Base-by-base conservation (phyloP, 176 grass and related monocot species). In the Oryza glumipatula region DNA sequence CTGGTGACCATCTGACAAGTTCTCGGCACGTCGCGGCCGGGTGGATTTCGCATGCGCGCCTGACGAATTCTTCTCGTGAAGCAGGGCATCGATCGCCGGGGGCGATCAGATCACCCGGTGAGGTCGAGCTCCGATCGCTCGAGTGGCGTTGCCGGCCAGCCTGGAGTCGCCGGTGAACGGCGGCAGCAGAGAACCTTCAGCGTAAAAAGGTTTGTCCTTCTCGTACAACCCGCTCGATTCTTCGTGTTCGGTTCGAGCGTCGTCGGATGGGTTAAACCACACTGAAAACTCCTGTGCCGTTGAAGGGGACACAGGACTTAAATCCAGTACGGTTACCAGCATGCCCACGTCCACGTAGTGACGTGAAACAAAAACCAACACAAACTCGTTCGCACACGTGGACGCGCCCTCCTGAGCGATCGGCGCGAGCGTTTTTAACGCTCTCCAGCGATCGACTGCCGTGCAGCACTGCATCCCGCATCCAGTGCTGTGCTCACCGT, bases 401-500 rank as follows among this genome's bases (percentile, higher is more conserved):
- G 78, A 51, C 44, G 67, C 58, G 3, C 36, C 36, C 77, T 28
- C 72, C 78, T 67, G 83, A 77, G n/a, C 7, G 66, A 89, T 81
- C 65, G 77, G 72, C 33, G 78, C 3, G 67, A 21, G 51, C 30
- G 19, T 58, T 63, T 63, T 63, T 63, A 67, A 65, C 65, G 39
- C 33, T 84, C 70, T 45, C 63, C 32, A n/a, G 43, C 43, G 43
- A 44, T 44, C 7, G 44, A 67, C 68, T 21, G 13, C 43, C 75
- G 35, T 36, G 35, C 35, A 3, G 4, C 12, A 39, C 54, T 47
- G 52, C 23, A 11, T 63, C 35, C 46, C 48, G 70, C 44, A 5
- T 24, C 22, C 85, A 67, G 30, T 32, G 30, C 24, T 13, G 28
- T 28, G 9, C 87, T 39, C 75, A 6, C 49, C 63, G 11, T 43